A percentile compares a stretch with the other conserved stretches of the same genome.
Conservation (phyloP, 108 stramenopile genomes). For the Skeletonema menzelii region DNA sequence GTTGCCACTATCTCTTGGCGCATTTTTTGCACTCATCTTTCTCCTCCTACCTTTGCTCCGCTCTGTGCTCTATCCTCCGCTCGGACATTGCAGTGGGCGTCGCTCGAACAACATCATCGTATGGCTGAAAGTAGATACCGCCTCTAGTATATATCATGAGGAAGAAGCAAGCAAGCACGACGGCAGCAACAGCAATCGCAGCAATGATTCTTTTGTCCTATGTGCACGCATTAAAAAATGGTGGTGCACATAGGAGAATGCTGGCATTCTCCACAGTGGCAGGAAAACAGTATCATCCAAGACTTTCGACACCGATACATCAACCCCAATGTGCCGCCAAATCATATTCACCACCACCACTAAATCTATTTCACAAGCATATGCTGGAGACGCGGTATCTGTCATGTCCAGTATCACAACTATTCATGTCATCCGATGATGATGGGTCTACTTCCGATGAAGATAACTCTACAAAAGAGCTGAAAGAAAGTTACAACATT, state of each 20-base stretch:
- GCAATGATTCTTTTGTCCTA: not conserved
- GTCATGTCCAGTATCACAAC: slow-evolving; percentile 6
- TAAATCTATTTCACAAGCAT: not conserved
- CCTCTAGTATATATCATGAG: not conserved
- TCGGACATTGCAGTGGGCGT: too few species aligned
- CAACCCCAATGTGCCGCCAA: not conserved
- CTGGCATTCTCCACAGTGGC: slow-evolving; percentile 6
- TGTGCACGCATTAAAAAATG: not conserved
- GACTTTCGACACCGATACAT: not conserved
- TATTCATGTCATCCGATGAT: slow-evolving; percentile 23
- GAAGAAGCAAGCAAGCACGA: not conserved
- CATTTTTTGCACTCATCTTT: not conserved
- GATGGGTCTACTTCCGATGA: not conserved
- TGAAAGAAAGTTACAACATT: slow-evolving; percentile 42
- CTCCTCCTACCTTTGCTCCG: too few species aligned
- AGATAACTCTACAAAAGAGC: slow-evolving; percentile 6
- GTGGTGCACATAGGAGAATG: not conserved
- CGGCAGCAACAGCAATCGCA: not conserved
- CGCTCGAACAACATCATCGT: not conserved
- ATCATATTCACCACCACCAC: not conserved
- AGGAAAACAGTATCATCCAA: slow-evolving; percentile 1
- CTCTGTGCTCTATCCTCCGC: too few species aligned
- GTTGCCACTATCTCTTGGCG: not conserved
- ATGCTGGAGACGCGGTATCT: not conserved
- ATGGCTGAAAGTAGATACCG: not conserved